Percentiles rank a stretch among this genome's conserved stretches.
Evolutionary conservation across 2,329 filamentous ascomycete species (phyloP).

Genomic region (Beauveria bassiana): DNA sequence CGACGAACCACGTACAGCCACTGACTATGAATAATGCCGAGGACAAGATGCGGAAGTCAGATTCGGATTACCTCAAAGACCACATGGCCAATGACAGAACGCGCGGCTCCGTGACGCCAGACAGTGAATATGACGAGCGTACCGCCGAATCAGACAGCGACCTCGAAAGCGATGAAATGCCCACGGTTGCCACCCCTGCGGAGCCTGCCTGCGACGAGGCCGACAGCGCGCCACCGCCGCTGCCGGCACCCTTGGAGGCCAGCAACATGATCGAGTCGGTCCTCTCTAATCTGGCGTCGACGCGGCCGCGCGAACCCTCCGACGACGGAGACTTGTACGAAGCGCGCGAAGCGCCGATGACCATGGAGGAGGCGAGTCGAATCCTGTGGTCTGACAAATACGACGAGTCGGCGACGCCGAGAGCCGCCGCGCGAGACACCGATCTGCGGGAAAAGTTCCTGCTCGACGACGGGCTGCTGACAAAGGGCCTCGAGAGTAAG

Average conservation of each 20-base stretch:
- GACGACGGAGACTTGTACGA: constrained; percentile 20
- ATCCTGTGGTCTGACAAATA: constrained; percentile 32
- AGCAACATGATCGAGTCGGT: neutral
- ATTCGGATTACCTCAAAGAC: constrained; percentile 24
- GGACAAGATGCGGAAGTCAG: constrained; percentile 26
- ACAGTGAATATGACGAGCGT: constrained; percentile 20
- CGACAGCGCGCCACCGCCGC: neutral
- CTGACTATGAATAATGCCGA: constrained; percentile 22
- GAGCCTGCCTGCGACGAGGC: neutral
- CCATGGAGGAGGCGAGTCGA: constrained; percentile 30
- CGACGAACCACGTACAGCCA: constrained; percentile 15
- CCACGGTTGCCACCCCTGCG: neutral
- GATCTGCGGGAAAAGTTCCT: constrained; percentile 33
- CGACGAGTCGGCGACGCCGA: constrained; percentile 14
- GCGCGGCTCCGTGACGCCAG: constrained; percentile 25
- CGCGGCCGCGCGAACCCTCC: neutral
- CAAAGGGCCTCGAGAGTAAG: constrained; percentile 30
- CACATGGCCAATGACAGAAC: constrained; percentile 18
- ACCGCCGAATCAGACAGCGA: constrained; percentile 16
- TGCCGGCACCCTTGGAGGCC: neutral
- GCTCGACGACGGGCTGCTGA: constrained; percentile 26
- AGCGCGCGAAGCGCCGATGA: constrained; percentile 28
- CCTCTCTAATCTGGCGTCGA: neutral
- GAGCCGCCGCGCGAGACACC: neutral
- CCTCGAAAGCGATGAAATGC: constrained; percentile 14